phyloP scores from a whole-genome alignment of 352 stramenopile genomes.

The Pythium phragmiticola region DNA sequence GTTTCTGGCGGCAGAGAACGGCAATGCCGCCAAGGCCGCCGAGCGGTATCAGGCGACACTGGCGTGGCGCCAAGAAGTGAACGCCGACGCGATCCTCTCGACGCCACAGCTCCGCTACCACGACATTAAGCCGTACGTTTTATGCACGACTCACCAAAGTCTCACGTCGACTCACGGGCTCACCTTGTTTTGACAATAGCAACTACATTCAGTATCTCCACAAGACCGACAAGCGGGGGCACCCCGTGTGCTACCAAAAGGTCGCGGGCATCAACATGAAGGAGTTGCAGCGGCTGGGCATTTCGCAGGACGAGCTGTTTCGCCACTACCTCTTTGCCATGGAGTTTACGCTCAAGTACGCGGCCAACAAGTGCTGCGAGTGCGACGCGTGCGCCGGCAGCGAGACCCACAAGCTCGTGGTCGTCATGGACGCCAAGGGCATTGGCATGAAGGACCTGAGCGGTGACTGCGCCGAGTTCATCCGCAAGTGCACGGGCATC shows the following conservation, averaged over 20 bases:
- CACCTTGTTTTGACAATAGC: conserved; percentile 24
- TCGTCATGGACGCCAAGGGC: conserved; percentile 69
- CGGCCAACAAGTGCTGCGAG: conserved; percentile 48
- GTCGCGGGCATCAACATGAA: conserved; percentile 82
- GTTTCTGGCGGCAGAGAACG: conserved; percentile 72
- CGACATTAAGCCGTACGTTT: conserved; percentile 61
- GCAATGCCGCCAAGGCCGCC: conserved; percentile 52
- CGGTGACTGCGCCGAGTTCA: conserved; percentile 80
- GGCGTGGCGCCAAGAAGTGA: conserved; percentile 76
- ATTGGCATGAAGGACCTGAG: conserved; percentile 79
- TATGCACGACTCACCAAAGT: background rate
- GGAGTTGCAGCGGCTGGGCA: conserved; percentile 62
- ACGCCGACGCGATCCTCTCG: conserved; percentile 64
- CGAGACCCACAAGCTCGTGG: conserved; percentile 71
- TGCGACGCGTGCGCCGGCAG: conserved; percentile 59
- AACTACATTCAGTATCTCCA: conserved; percentile 79
- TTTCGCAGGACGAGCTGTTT: conserved; percentile 70
- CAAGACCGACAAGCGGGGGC: conserved; percentile 76
- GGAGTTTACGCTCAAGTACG: conserved; percentile 83
- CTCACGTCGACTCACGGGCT: background rate
- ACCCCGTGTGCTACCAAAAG: conserved; percentile 83
- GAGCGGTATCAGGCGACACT: conserved; percentile 64
- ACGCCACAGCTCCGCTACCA: conserved; percentile 61
- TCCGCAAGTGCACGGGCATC: conserved; percentile 73
- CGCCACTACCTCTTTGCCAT: conserved; percentile 84